These are phyloP conservation scores for Yamadazyma pseudoaaseri DNA, from an alignment of 1,139 yeast species.

Conservation along the genomic window DNA sequence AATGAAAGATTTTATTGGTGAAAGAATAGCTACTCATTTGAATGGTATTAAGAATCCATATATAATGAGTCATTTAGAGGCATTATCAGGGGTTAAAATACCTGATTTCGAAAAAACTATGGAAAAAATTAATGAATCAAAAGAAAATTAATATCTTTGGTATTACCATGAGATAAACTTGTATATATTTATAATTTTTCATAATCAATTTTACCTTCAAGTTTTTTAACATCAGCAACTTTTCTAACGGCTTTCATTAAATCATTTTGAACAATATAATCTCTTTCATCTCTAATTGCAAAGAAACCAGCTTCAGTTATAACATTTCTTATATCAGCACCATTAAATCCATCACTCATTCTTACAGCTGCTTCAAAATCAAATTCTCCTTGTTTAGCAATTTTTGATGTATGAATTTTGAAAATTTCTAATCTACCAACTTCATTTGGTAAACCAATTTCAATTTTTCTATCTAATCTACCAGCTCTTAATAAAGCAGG, in stretches of 20 bases:
- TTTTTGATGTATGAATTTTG: conserved; percentile 87
- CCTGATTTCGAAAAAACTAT: conserved; percentile 34
- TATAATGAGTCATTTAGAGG: conserved; percentile 39
- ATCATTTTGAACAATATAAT: conserved; percentile 89
- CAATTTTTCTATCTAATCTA: conserved; percentile 95
- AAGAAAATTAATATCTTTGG: conserved; percentile 10
- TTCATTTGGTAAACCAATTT: conserved; percentile 94
- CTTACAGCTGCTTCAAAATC: conserved; percentile 97
- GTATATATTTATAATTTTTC: conserved; percentile 62
- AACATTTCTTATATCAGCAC: conserved; percentile 97
- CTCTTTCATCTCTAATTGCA: conserved; percentile 97
- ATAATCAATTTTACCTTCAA: conserved; percentile 94
- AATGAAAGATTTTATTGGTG: conserved; percentile 68
- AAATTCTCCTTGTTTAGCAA: conserved; percentile 90
- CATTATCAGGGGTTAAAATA: conserved; percentile 28
- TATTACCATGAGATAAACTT: conserved; percentile 2
- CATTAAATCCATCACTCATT: conserved; percentile 98
- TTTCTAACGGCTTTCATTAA: conserved; percentile 97
- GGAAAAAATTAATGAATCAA: conserved; percentile 8
- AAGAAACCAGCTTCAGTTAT: conserved; percentile 99
- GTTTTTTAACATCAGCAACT: conserved; percentile 94
- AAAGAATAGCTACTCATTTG: conserved; percentile 58
- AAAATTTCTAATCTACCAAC: conserved; percentile 93
- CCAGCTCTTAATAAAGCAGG: conserved; percentile 99
- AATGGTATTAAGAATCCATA: conserved; percentile 40